Conservation (phyloP, 2,329 filamentous ascomycete species). For the Reticulascus tulasneorum region DNA sequence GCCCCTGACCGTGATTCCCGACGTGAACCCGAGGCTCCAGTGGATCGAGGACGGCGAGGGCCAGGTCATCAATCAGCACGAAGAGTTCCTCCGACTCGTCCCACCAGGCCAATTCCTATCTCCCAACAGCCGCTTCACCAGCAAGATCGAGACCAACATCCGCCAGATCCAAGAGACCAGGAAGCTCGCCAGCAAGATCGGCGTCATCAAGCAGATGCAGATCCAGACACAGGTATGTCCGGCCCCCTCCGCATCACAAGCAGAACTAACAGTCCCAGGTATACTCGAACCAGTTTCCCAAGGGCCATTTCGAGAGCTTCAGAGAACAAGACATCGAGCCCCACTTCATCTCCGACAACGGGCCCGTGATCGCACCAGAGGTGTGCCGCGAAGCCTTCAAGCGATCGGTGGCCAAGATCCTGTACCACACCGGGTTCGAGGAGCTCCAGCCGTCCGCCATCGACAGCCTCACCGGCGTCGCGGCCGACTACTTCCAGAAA, state of each 20-base stretch:
- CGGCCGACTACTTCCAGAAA: conserved; percentile 84
- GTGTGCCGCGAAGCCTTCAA: conserved; percentile 81
- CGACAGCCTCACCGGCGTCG: conserved; percentile 84
- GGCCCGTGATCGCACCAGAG: conserved; percentile 80
- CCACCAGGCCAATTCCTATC: conserved; percentile 72
- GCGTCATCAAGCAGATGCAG: conserved; percentile 99
- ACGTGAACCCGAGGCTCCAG: conserved; percentile 70
- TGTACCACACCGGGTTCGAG: conserved; percentile 95
- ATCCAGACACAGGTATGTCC: conserved; percentile 80
- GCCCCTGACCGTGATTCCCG: conserved; percentile 77
- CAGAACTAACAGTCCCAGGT: conserved; percentile 49
- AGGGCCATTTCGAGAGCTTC: conserved; percentile 89
- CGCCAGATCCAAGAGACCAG: conserved; percentile 94
- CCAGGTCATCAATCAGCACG: conserved; percentile 80
- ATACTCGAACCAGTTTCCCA: conserved; percentile 97
- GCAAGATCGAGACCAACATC: conserved; percentile 86
- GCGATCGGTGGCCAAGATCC: conserved; percentile 87
- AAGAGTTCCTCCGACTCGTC: conserved; percentile 77
- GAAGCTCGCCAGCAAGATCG: conserved; percentile 93
- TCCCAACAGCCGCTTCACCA: conserved; percentile 68
- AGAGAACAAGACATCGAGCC: conserved; percentile 80
- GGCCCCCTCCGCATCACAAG: neutral
- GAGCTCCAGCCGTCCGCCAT: conserved; percentile 94
- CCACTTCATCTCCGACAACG: conserved; percentile 85
- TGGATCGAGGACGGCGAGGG: conserved; percentile 92